Evolutionary conservation across 306 rosid genomes (phyloP).

Genomic region (Trifolium subterraneum): DNA sequence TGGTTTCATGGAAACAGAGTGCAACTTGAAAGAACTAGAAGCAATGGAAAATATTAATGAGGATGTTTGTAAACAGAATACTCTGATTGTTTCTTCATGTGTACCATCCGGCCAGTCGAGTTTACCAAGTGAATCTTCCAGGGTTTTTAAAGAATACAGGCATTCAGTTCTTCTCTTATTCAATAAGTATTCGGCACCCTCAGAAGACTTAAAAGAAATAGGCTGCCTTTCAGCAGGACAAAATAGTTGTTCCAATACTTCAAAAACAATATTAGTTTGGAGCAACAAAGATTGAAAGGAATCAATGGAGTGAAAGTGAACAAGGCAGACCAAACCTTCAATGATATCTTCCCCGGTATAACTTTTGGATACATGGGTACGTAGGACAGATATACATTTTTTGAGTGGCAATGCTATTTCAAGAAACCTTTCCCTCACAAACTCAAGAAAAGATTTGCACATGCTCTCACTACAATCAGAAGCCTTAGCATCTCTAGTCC

Average conservation of each 20-base stretch:
- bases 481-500: background rate
- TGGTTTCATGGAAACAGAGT: constrained; percentile 52
- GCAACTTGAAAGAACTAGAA: constrained; percentile 67
- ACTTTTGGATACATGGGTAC: constrained; percentile 61
- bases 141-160: constrained; percentile 47
- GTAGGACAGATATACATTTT: constrained; percentile 48
- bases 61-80: constrained; percentile 64
- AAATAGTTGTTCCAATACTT: constrained; percentile 53
- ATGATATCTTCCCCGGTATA: constrained; percentile 47
- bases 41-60: constrained; percentile 71
- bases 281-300: constrained; percentile 51
- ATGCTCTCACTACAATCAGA: constrained; percentile 33
- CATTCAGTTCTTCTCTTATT: constrained; percentile 49
- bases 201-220: constrained; percentile 25
- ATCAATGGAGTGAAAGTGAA: constrained; percentile 34
- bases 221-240: constrained; percentile 25
- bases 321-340: constrained; percentile 43
- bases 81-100: constrained; percentile 29
- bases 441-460: constrained; percentile 61
- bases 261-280: constrained; percentile 40
- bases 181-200: constrained; percentile 32
- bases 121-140: constrained; percentile 48
- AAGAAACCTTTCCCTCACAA: constrained; percentile 54
- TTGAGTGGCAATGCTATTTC: constrained; percentile 41
- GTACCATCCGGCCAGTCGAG: constrained; percentile 52